Evolutionary conservation across 2,329 filamentous ascomycete species (phyloP).

Genomic region (Pseudogymnoascus verrucosus): DNA sequence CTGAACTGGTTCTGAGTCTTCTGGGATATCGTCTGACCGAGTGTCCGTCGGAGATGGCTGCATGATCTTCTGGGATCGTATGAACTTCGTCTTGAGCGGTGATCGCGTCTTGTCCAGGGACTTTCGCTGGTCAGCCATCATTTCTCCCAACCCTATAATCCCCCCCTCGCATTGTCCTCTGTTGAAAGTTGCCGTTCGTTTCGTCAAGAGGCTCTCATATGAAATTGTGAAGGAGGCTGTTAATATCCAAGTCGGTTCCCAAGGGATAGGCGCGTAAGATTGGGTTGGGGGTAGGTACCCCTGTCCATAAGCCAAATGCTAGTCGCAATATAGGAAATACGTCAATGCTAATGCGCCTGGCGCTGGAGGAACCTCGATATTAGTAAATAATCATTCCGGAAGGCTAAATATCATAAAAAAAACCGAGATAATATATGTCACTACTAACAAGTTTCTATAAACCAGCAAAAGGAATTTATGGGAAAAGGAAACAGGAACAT

Average conservation of each 20-base stretch:
- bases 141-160: constrained; percentile 10
- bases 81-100: constrained; percentile 35
- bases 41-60: constrained; percentile 30
- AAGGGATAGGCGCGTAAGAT: constrained; percentile 4
- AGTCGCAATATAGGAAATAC: background rate
- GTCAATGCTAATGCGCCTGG: constrained; percentile 23
- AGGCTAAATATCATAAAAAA: background rate
- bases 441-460: background rate
- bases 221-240: constrained; percentile 3
- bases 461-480: background rate
- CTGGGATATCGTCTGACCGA: constrained; percentile 28
- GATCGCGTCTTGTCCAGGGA: constrained; percentile 27
- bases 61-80: constrained; percentile 48
- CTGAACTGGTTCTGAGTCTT: constrained; percentile 31
- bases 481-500: background rate
- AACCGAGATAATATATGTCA: background rate
- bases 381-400: background rate
- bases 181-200: constrained; percentile 5
- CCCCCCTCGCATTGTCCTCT: constrained; percentile 16
- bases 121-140: constrained; percentile 27
- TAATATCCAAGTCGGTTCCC: constrained; percentile 1
- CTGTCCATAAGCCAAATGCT: constrained; percentile 1
- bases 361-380: constrained; percentile 14
- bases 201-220: background rate
- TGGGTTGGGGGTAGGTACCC: constrained; percentile 6